Percentiles rank a stretch among this genome's conserved stretches.
Conservation (phyloP, 2,329 filamentous ascomycete species). For the Neopestalotiopsis rosae region DNA sequence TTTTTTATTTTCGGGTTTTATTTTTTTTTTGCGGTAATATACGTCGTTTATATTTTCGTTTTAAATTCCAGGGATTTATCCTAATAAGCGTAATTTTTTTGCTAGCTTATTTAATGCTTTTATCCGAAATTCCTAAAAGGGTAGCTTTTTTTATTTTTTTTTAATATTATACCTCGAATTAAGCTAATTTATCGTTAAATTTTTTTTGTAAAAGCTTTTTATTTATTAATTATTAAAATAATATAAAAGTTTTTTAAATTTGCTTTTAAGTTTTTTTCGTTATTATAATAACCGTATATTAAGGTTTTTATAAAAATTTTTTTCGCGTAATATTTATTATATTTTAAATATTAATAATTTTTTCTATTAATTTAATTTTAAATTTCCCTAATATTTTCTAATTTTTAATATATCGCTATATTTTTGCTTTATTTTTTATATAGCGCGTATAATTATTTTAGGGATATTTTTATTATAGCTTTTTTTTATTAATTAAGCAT, state of each 20-base stretch:
- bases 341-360: not conserved
- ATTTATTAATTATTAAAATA: not conserved
- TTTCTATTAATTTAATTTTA: too few relatives aligned
- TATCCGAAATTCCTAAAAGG: too few relatives aligned
- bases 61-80: not conserved
- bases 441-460: too few relatives aligned
- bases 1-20: not conserved
- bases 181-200: not conserved
- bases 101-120: too few relatives aligned
- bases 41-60: not conserved
- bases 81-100: too few relatives aligned
- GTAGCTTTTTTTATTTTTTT: too few relatives aligned
- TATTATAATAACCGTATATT: too few relatives aligned
- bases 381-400: not conserved
- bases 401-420: not conserved
- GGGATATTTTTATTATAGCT: not conserved
- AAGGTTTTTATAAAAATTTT: too few relatives aligned
- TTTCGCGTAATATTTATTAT: too few relatives aligned
- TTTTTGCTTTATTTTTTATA: too few relatives aligned
- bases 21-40: not conserved
- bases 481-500: not conserved
- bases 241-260: not conserved
- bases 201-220: not conserved
- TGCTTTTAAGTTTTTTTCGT: too few relatives aligned
- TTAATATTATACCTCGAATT: too few relatives aligned